Evolutionary conservation across 495 filamentous ascomycete genomes (phyloP), one percentile per base, ranked within the genome.

Genomic region (Thozetella sp.): DNA sequence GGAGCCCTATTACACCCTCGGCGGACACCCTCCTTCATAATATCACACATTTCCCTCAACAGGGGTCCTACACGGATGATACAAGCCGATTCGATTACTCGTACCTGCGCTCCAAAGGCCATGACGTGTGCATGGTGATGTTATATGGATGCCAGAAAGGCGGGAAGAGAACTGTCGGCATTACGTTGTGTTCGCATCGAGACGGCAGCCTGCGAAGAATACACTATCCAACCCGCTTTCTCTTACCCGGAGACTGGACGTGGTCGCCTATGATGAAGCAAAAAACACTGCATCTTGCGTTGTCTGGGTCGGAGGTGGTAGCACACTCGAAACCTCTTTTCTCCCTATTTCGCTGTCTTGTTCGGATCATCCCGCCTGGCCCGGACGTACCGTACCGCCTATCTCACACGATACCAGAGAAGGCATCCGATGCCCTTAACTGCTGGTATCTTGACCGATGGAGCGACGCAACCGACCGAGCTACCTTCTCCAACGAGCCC

Each of bases 361-460:
- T 37, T 15, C 30, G 30, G 6, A 37, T 37, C 30, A 37, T 37
- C 6, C 30, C 30, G 13, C 22, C 55, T 25, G 2, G 17, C 17
- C 2, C 9, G 17, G 45, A 46, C 15, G 22, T 61, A 15, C 58
- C 59, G 10, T 61, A 56, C 54, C 19, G 37, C 10, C 54, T 61
- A 11, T 9, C 59, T 19, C 40, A 61, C 22, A 61, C 59, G 19
- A 61, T 61, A 22, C 59, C 59, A 1, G 13, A 25, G 19, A 51
- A 17, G 46, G 54, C 45, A 22, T 22, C n/a, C 22, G 37, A 57
- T 30, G 52, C 52, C 0, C 22, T 53, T 43, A 53, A 46, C 0
- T 56, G 53, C 25, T 61, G 59, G 59, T 61, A 61, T 37, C 19
- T 57, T 20, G 59, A 61, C 30, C 43, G 54, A 1, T 61, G 59